These are phyloP conservation scores for Dactylellina sp. DNA, from an alignment of 2,329 filamentous ascomycete species.

Conservation along the genomic window DNA sequence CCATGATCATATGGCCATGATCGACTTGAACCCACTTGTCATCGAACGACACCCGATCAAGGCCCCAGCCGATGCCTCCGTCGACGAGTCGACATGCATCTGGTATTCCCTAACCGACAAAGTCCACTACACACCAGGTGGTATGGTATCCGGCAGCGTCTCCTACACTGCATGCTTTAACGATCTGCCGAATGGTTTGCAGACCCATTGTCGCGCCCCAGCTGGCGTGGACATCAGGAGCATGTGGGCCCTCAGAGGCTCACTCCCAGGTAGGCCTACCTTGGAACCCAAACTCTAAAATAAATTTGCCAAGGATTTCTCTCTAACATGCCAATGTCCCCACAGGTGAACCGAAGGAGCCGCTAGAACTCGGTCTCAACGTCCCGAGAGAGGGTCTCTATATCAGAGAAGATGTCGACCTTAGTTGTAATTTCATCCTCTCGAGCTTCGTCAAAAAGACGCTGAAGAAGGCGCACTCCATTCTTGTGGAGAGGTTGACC, in stretches of 20 bases:
- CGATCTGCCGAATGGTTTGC: slow-evolving; percentile 77
- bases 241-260: slow-evolving; percentile 81
- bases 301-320: neutral
- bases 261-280: slow-evolving; percentile 66
- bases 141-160: slow-evolving; percentile 74
- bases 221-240: slow-evolving; percentile 82
- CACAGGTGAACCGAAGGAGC: slow-evolving; percentile 74
- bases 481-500: slow-evolving; percentile 75
- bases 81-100: slow-evolving; percentile 77
- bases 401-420: slow-evolving; percentile 84
- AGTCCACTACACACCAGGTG: slow-evolving; percentile 79
- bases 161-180: slow-evolving; percentile 85
- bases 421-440: slow-evolving; percentile 83
- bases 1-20: slow-evolving; percentile 83
- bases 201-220: slow-evolving; percentile 86
- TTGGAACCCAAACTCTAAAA: neutral
- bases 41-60: slow-evolving; percentile 76
- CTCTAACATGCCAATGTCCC: neutral
- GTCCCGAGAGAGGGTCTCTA: slow-evolving; percentile 78
- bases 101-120: slow-evolving; percentile 87
- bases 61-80: slow-evolving; percentile 73
- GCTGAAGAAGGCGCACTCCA: slow-evolving; percentile 78
- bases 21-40: slow-evolving; percentile 86
- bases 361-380: slow-evolving; percentile 74
- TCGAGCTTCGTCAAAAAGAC: slow-evolving; percentile 83